phyloP scores from a whole-genome alignment of 306 rosid genomes.

The Trifolium pratense region DNA sequence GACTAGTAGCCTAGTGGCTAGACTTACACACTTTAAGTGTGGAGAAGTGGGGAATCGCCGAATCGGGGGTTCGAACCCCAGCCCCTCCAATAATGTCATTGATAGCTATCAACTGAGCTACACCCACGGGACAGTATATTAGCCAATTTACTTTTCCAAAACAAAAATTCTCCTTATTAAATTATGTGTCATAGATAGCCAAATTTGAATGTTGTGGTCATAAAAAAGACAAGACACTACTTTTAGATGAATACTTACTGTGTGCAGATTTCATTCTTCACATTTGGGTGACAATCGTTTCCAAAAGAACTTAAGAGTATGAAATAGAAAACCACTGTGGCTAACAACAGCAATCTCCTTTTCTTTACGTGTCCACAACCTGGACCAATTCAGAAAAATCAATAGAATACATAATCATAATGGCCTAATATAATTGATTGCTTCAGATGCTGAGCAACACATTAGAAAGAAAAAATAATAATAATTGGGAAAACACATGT shows the following conservation, averaged over 20 bases:
- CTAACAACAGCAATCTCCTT: slow-evolving; percentile 82
- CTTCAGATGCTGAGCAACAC: slow-evolving; percentile 24
- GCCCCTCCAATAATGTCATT: no score
- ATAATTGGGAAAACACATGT: background rate
- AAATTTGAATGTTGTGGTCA: slow-evolving; percentile 14
- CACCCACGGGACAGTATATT: background rate
- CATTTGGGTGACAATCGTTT: slow-evolving; percentile 76
- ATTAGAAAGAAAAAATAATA: no score
- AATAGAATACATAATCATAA: slow-evolving; percentile 31
- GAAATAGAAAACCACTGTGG: slow-evolving; percentile 81
- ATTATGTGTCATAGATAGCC: background rate
- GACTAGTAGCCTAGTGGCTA: no score
- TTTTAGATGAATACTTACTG: slow-evolving; percentile 55
- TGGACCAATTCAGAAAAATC: slow-evolving; percentile 40
- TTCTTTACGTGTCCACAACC: slow-evolving; percentile 97
- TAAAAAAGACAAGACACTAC: slow-evolving; percentile 16
- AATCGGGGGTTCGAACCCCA: no score
- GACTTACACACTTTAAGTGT: no score
- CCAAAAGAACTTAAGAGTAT: slow-evolving; percentile 74
- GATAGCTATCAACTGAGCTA: no score
- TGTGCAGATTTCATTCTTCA: slow-evolving; percentile 73
- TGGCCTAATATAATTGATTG: background rate
- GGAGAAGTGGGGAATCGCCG: no score
- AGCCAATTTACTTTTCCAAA: background rate
- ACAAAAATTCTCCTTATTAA: background rate